Percentiles rank a stretch among this genome's conserved stretches.
Conservation (phyloP, 1,284 basidiomycete species). For the Chondrostereum purpureum region DNA sequence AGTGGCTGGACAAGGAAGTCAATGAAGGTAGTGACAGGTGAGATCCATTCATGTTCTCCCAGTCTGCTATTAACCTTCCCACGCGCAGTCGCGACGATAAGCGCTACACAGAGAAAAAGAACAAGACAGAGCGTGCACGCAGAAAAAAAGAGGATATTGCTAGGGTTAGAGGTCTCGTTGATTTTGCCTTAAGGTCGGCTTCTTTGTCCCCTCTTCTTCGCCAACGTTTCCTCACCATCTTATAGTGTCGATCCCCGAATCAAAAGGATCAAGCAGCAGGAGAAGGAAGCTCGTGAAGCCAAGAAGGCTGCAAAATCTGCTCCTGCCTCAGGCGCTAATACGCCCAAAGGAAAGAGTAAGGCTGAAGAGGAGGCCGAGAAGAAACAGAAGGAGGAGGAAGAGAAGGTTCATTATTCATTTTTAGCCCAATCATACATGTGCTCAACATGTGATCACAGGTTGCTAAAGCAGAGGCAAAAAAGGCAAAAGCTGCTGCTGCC, state of each 20-base stretch:
- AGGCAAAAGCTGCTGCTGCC: conserved; percentile 76
- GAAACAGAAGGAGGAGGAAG: conserved; percentile 60
- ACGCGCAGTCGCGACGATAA: conserved; percentile 89
- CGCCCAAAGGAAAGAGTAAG: conserved; percentile 31
- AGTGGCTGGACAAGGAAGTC: conserved; percentile 97
- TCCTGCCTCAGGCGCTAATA: conserved; percentile 20
- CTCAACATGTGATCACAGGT: conserved; percentile 26
- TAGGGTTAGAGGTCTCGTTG: conserved; percentile 83
- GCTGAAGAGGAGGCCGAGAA: conserved; percentile 62
- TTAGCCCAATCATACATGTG: conserved; percentile 2
- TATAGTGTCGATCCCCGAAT: conserved; percentile 84
- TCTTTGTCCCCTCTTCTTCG: background rate
- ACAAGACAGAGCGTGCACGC: conserved; percentile 92
- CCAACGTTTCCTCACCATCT: background rate
- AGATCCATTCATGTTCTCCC: conserved; percentile 23
- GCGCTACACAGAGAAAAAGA: conserved; percentile 99
- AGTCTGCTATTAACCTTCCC: background rate
- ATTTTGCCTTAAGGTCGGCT: conserved; percentile 62
- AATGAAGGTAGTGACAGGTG: conserved; percentile 96
- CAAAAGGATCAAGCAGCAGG: conserved; percentile 95
- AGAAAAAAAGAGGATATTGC: conserved; percentile 98
- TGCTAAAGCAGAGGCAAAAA: conserved; percentile 77
- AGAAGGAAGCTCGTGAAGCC: conserved; percentile 91
- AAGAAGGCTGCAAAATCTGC: conserved; percentile 63
- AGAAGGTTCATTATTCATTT: conserved; percentile 40